phyloP scores from a whole-genome alignment of 768 basidiomycete species.

The Gelatoporia subvermispora region DNA sequence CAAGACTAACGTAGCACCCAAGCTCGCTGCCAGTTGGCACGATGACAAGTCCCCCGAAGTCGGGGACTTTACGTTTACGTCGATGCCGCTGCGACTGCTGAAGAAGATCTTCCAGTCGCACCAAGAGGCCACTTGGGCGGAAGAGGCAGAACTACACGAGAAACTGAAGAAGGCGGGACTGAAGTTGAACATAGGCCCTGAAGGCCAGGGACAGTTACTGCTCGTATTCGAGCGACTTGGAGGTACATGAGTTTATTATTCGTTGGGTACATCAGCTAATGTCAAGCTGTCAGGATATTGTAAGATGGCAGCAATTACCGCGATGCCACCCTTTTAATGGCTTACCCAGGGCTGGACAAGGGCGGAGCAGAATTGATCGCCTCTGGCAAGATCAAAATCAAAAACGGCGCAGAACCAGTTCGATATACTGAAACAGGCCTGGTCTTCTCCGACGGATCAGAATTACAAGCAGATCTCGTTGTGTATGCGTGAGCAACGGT shows the following conservation, averaged over 20 bases:
- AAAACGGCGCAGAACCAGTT: slow-evolving; percentile 12
- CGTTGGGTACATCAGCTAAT: not conserved
- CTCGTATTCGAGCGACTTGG: slow-evolving; percentile 27
- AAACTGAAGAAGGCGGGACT: slow-evolving; percentile 33
- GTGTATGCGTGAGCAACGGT: slow-evolving; percentile 22
- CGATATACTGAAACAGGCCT: slow-evolving; percentile 18
- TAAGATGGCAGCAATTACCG: not conserved
- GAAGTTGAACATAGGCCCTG: slow-evolving; percentile 29
- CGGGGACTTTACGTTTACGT: slow-evolving; percentile 17
- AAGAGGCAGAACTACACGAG: slow-evolving; percentile 30
- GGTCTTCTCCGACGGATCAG: slow-evolving; percentile 23
- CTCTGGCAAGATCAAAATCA: slow-evolving; percentile 15
- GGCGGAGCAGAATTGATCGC: slow-evolving; percentile 17
- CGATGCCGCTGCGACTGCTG: slow-evolving; percentile 22
- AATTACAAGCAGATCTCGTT: slow-evolving; percentile 25
- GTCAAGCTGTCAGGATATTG: not conserved
- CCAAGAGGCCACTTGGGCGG: slow-evolving; percentile 19
- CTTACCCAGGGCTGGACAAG: slow-evolving; percentile 15
- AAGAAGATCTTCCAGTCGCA: slow-evolving; percentile 15
- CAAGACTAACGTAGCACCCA: not conserved
- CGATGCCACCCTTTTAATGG: not conserved
- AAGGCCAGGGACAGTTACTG: slow-evolving; percentile 27
- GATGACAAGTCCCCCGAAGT: slow-evolving; percentile 19
- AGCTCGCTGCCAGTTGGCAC: slow-evolving; percentile 6
- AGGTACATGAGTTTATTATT: slow-evolving; percentile 21